Base-by-base conservation (phyloP, 305 asterid genomes). In the Coffea humblotiana region DNA sequence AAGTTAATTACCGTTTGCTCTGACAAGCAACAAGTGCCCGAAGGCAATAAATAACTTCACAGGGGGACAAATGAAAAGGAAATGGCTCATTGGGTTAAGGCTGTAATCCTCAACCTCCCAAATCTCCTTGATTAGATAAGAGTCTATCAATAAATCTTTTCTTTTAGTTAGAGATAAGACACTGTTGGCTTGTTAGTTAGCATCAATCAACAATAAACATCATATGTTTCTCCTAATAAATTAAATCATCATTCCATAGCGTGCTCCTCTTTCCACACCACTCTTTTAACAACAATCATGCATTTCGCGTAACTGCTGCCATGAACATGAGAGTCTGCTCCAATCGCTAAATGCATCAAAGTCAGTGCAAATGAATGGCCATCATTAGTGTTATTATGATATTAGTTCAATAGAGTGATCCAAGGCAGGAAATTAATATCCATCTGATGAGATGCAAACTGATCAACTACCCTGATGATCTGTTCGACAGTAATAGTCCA, bases 311-410 rank as follows among this genome's bases (percentile, higher is more conserved):
- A 48, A 72, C 35, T 21, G 35, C 21, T 45, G 43, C 13, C 54
- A 21, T 9, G 16, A 64, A 10, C 40, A 45, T 25, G 61, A 61
- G 6, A 65, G 32, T 21, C 65, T 77, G 65, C 51, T 65, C 4
- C 5, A 13, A 9, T 64, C 16, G 27, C 25, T 4, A 27, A 45
- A 54, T 65, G 51, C 74, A 77, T 65, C 45, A 29, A 48, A 65
- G 29, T 77, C 65, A 48, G 80, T 48, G 80, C 65, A 71, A 65
- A 77, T 68, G 60, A 77, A 48, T 77, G 73, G 37, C 29, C 29
- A 65, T 77, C 49, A 65, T 65, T 64, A 25, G 71, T 12, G 25
- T 13, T 72, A 15, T 64, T 13, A 25, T 63, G 37, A 27, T 65
- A 27, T 8, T 67, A 35, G n/a, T 35, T 35, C 48, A 32, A 7